Evolutionary conservation across 306 rosid species (phyloP), one percentile per base, ranked within the genome.

Genomic region (Castanospermum australe): DNA sequence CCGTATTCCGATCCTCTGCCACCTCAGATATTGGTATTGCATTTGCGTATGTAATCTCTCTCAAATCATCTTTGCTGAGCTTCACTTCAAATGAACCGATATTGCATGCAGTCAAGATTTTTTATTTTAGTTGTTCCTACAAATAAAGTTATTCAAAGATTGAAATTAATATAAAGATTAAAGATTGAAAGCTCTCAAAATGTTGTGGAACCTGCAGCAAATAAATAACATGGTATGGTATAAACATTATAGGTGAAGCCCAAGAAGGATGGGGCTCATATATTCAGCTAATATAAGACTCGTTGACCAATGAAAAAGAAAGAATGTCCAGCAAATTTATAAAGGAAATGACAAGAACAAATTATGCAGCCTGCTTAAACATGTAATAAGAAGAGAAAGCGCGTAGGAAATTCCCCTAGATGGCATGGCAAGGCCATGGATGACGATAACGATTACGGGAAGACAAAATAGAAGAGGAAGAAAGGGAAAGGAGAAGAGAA

Each of bases 41-140:
- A 14, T 85, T 84, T 3, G 69, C 67, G 11, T 85, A 84, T 39
- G 84, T 73, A 50, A 89, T 84, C 78, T 87, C 87, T 42, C 45
- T 56, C 35, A 87, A n/a, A 47, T 85, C 84, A 72, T 83, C 87
- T 5, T 67, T 36, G 6, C 64, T 59, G 14, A 90, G 79, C 82
- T 79, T 84, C 80, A 86, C 86, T 33, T 75, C 51, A 3, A 84
- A 17, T 15, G 84, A 86, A 24, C 80, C 78, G 1, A 87, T 61
- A 60, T 87, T 87, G n/a, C n/a, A 8, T 2, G 52, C n/a, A n/a
- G 35, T 87, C 83, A 6, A 90, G 91, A 70, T 87, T 87, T 48
- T 83, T 70, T 12, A 50, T 75, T 75, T 85, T 87, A 3, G 89
- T 89, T 51, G 87, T 87, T 36, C 89, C 89, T 85, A 38, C 77